Conservation (phyloP, 768 basidiomycete species). For the Lactarius evosmus region DNA sequence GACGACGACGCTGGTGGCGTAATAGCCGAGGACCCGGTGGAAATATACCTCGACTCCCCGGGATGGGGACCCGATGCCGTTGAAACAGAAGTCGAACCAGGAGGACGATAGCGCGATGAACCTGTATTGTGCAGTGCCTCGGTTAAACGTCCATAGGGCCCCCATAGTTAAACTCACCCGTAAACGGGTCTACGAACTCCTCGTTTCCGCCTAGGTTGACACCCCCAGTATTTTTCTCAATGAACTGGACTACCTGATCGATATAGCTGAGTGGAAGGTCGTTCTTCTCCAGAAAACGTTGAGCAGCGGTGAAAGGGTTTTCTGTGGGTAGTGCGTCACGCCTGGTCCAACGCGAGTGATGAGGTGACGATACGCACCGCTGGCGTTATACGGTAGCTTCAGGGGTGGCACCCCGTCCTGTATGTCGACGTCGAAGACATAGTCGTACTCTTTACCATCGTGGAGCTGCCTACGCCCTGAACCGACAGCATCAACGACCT, state of each 20-base stretch:
- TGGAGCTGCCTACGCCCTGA: slow-evolving; percentile 88
- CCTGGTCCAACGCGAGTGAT: background rate
- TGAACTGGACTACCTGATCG: slow-evolving; percentile 90
- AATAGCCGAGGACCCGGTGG: slow-evolving; percentile 37
- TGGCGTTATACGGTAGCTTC: slow-evolving; percentile 90
- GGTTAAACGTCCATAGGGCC: background rate
- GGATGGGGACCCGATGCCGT: slow-evolving; percentile 63
- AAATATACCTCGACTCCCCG: slow-evolving; percentile 59
- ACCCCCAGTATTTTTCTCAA: slow-evolving; percentile 85
- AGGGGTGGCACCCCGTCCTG: slow-evolving; percentile 89
- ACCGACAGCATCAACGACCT: slow-evolving; percentile 93
- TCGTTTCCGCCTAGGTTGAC: slow-evolving; percentile 60
- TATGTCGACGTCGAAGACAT: slow-evolving; percentile 98
- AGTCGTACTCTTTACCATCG: slow-evolving; percentile 94
- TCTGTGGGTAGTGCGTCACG: slow-evolving; percentile 45
- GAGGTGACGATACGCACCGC: slow-evolving; percentile 48
- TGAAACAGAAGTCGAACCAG: slow-evolving; percentile 33
- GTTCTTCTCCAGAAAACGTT: slow-evolving; percentile 79
- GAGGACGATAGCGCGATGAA: slow-evolving; percentile 36
- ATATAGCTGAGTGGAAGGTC: slow-evolving; percentile 80
- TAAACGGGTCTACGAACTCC: slow-evolving; percentile 86
- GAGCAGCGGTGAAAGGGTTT: slow-evolving; percentile 87
- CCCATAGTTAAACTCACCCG: slow-evolving; percentile 48
- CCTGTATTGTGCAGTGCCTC: slow-evolving; percentile 28
- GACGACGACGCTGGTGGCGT: slow-evolving; percentile 34